A percentile compares a stretch with the other conserved stretches of the same genome.
Conservation (phyloP, 768 basidiomycete genomes). For the Panaeolus papilionaceus region DNA sequence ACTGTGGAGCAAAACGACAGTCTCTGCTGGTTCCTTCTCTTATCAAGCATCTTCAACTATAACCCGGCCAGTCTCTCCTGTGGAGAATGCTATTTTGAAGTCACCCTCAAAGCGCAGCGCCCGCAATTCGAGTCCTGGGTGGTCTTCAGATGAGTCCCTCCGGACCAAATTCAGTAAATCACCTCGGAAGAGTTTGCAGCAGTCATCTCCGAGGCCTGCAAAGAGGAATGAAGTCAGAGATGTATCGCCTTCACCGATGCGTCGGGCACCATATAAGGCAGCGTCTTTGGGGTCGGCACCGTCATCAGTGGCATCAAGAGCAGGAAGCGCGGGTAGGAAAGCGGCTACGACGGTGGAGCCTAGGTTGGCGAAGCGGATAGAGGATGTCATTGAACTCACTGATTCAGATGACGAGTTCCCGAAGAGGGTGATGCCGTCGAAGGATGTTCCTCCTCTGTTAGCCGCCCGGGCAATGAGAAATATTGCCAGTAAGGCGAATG, state of each 20-base stretch:
- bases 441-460: slow-evolving; percentile 25
- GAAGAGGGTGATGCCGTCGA: not conserved
- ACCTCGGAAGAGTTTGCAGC: slow-evolving; percentile 25
- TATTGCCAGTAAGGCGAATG: slow-evolving; percentile 7
- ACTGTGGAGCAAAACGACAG: not conserved
- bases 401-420: slow-evolving; percentile 30
- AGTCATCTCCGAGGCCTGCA: slow-evolving; percentile 18
- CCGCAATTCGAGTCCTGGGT: not conserved
- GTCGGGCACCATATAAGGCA: slow-evolving; percentile 8
- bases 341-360: not conserved
- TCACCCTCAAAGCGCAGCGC: slow-evolving; percentile 26
- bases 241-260: slow-evolving; percentile 16
- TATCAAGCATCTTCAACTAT: not conserved
- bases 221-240: slow-evolving; percentile 7
- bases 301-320: slow-evolving; percentile 6
- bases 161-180: slow-evolving; percentile 24
- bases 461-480: slow-evolving; percentile 22
- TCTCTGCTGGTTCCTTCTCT: not conserved
- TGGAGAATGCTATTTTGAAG: not conserved
- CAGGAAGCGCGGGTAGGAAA: not conserved
- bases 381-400: not conserved
- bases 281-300: slow-evolving; percentile 25
- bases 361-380: not conserved
- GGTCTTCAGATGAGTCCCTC: slow-evolving; percentile 20
- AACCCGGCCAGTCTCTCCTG: not conserved